Conservation (phyloP, 2,329 filamentous ascomycete genomes). For the Colletotrichum sp. region DNA sequence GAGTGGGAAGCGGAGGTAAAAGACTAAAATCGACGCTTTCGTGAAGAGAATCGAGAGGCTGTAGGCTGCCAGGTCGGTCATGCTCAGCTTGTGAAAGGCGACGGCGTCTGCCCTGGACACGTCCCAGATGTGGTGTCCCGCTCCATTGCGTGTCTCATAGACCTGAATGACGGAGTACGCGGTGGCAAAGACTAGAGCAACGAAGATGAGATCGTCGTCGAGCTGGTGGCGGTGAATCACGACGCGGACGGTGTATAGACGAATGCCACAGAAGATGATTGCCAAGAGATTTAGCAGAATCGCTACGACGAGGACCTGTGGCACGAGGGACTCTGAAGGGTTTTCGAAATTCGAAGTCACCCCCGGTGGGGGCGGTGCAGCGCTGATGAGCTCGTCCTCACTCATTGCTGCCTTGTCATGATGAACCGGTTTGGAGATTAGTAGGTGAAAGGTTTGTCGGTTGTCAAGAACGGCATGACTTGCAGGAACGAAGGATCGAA, state of each 20-base stretch:
- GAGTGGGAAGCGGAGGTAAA: conserved; percentile 24
- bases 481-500: neutral
- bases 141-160: conserved; percentile 13
- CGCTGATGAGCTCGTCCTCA: neutral
- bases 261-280: conserved; percentile 13
- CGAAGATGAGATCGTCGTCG: conserved; percentile 15
- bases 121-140: conserved; percentile 12
- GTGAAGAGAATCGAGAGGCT: conserved; percentile 24
- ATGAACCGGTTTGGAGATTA: neutral
- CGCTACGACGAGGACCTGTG: conserved; percentile 9
- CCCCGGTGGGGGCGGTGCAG: neutral
- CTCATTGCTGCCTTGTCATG: conserved; percentile 9
- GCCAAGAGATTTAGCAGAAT: conserved; percentile 13
- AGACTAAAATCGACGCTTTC: conserved; percentile 24
- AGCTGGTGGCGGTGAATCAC: conserved; percentile 10
- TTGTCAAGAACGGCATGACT: neutral
- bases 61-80: conserved; percentile 19
- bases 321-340: conserved; percentile 8
- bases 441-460: neutral
- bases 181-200: conserved; percentile 6
- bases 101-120: neutral
- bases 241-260: conserved; percentile 10
- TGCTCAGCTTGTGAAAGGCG: conserved; percentile 14
- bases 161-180: conserved; percentile 9
- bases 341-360: conserved; percentile 11